phyloP scores from a whole-genome alignment of 1,139 yeast species.

The Torulaspora pretoriensis region DNA sequence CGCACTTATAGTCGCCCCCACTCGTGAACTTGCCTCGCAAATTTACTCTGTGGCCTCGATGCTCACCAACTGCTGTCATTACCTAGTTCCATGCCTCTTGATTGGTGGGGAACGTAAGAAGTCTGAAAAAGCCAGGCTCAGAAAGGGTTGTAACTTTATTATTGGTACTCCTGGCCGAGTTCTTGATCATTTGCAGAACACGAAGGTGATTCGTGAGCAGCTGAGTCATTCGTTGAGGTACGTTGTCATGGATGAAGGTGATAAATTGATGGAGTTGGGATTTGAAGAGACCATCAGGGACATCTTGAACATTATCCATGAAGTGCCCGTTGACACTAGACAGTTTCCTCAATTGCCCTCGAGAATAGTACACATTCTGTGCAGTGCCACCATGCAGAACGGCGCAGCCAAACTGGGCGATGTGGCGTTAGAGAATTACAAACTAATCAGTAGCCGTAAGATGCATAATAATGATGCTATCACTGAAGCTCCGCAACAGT shows the following conservation, averaged over 20 bases:
- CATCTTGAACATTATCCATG: constrained; percentile 58
- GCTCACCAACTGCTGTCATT: constrained; percentile 67
- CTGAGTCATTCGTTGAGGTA: constrained; percentile 72
- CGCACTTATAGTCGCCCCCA: constrained; percentile 85
- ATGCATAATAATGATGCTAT: constrained; percentile 37
- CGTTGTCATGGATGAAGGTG: constrained; percentile 92
- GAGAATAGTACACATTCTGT: constrained; percentile 69
- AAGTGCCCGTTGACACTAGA: constrained; percentile 42
- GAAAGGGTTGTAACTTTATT: constrained; percentile 84
- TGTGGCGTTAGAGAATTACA: constrained; percentile 65
- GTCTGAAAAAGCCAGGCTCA: constrained; percentile 81
- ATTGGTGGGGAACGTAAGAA: constrained; percentile 95
- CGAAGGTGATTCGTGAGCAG: constrained; percentile 63
- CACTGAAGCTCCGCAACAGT: constrained; percentile 79
- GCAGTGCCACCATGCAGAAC: constrained; percentile 91
- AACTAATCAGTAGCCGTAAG: constrained; percentile 50
- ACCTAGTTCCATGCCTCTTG: constrained; percentile 86
- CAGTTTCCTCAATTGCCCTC: constrained; percentile 58
- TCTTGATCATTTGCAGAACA: constrained; percentile 88
- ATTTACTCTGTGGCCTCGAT: constrained; percentile 76
- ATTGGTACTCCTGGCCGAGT: constrained; percentile 93
- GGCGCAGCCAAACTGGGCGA: constrained; percentile 79
- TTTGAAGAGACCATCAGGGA: constrained; percentile 87
- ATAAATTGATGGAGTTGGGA: constrained; percentile 87
- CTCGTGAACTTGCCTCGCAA: constrained; percentile 92